Percentiles rank a stretch among this genome's conserved stretches.
These are phyloP conservation scores for Gracilaria gracilis DNA, from an alignment of 23 red algal species.

Conservation along the genomic window DNA sequence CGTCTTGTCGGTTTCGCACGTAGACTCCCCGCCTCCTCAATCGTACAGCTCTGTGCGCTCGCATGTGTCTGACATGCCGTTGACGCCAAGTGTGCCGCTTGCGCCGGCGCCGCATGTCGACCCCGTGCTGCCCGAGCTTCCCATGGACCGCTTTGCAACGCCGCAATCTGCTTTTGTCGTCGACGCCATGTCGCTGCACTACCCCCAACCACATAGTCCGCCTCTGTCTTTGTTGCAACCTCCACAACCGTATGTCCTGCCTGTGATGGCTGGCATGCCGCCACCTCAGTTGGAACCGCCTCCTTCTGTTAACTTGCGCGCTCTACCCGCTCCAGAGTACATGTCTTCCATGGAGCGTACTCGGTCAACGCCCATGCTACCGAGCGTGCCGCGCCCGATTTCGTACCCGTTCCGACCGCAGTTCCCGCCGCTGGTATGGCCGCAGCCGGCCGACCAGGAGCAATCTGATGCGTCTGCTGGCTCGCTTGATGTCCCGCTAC, in stretches of 20 bases:
- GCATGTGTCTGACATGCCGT: neutral
- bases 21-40: conserved; percentile 2
- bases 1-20: neutral
- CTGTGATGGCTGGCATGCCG: neutral
- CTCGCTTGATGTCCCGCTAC: neutral
- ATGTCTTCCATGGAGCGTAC: neutral
- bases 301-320: neutral
- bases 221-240: neutral
- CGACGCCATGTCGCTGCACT: neutral
- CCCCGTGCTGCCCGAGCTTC: conserved; percentile 2
- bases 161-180: neutral
- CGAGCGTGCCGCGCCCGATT: neutral
- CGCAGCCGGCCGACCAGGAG: neutral
- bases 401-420: conserved; percentile 7
- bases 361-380: neutral
- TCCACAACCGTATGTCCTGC: neutral
- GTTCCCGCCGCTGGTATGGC: conserved; percentile 28
- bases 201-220: conserved; percentile 1
- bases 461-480: neutral
- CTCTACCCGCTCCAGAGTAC: neutral
- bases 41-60: neutral
- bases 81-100: neutral
- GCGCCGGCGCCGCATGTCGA: neutral
- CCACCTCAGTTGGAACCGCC: conserved; percentile 1
- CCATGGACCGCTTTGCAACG: neutral